Conservation (phyloP, 441 rosid genomes). For the Lepidium campestre region DNA sequence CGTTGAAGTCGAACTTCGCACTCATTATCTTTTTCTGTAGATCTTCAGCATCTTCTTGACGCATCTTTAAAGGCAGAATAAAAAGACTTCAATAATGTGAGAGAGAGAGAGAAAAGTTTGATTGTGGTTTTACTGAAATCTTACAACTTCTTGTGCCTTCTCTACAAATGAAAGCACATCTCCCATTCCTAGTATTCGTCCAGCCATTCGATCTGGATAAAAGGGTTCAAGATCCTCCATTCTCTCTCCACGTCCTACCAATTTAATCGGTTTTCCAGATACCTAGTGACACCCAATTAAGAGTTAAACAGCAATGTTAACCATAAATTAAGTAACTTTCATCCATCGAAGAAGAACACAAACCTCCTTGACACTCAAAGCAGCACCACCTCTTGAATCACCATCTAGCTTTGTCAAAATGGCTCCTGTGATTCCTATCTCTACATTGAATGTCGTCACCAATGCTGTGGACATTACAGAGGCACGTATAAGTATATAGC, state of each 20-base stretch:
- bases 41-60: slow-evolving; percentile 95
- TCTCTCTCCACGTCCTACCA: slow-evolving; percentile 96
- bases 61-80: slow-evolving; percentile 48
- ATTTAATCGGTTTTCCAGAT: slow-evolving; percentile 93
- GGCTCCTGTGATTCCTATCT: slow-evolving; percentile 98
- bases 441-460: slow-evolving; percentile 90
- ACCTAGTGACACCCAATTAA: slow-evolving; percentile 45
- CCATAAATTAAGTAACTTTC: not conserved
- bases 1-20: slow-evolving; percentile 96
- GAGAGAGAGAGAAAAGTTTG: not conserved
- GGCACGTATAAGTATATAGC: not conserved
- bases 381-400: slow-evolving; percentile 99
- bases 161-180: slow-evolving; percentile 96
- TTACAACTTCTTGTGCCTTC: slow-evolving; percentile 95
- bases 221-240: slow-evolving; percentile 99
- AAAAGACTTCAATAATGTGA: not conserved
- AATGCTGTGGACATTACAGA: slow-evolving; percentile 44
- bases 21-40: slow-evolving; percentile 98
- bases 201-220: slow-evolving; percentile 98
- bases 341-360: slow-evolving; percentile 6
- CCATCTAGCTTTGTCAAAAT: slow-evolving; percentile 97
- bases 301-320: slow-evolving; percentile 6
- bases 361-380: slow-evolving; percentile 97
- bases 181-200: slow-evolving; percentile 96
- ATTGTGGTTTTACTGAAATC: slow-evolving; percentile 23